Evolutionary conservation across 2,329 filamentous ascomycete genomes (phyloP).

Genomic region (Alternaria panax): DNA sequence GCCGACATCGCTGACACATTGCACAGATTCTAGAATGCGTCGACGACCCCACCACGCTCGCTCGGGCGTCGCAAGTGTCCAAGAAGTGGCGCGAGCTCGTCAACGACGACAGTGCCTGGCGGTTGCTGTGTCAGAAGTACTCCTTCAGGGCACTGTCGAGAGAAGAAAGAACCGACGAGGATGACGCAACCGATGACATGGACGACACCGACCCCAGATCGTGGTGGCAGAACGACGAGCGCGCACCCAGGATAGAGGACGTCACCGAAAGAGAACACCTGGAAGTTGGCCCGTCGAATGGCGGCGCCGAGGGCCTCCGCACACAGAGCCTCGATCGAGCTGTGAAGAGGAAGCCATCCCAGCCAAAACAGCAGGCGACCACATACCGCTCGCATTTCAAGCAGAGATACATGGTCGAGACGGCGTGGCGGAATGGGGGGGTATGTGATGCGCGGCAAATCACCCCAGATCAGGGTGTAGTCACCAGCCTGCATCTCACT

Average conservation of each 20-base stretch:
- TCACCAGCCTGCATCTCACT: constrained; percentile 93
- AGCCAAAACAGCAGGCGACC: constrained; percentile 67
- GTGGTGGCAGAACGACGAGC: constrained; percentile 38
- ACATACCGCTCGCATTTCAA: constrained; percentile 98
- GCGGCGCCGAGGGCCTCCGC: constrained; percentile 56
- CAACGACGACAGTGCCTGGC: constrained; percentile 98
- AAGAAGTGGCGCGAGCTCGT: constrained; percentile 90
- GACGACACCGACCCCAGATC: constrained; percentile 33
- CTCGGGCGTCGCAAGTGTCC: constrained; percentile 94
- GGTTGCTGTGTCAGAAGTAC: constrained; percentile 94
- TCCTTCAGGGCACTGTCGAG: constrained; percentile 73
- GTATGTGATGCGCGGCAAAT: constrained; percentile 83
- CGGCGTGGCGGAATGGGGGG: constrained; percentile 94
- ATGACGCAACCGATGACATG: constrained; percentile 38
- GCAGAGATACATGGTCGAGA: constrained; percentile 95
- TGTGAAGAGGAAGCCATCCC: constrained; percentile 45
- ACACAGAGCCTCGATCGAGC: constrained; percentile 65
- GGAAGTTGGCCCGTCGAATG: constrained; percentile 50
- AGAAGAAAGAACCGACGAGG: constrained; percentile 46
- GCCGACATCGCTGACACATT: constrained; percentile 22
- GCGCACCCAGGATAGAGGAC: constrained; percentile 39
- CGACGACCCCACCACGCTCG: constrained; percentile 93
- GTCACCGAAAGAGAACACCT: constrained; percentile 34
- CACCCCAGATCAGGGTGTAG: constrained; percentile 94
- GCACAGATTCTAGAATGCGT: constrained; percentile 91